These are phyloP conservation scores for Neofusicoccum kwambonambiense DNA, from an alignment of 2,329 filamentous ascomycete genomes.

Conservation along the genomic window DNA sequence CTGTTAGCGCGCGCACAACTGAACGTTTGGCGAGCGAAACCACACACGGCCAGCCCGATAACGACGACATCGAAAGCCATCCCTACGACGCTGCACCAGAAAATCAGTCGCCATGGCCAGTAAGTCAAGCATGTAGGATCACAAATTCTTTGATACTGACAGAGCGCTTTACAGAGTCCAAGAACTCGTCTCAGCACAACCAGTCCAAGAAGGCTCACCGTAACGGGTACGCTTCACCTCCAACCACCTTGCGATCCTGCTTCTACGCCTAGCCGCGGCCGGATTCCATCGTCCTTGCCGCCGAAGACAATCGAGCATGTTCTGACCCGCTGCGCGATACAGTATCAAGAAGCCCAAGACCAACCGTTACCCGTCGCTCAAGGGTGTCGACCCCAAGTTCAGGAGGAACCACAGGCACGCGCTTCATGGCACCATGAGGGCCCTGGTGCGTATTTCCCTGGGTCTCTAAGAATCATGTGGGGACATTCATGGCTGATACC, in stretches of 20 bases:
- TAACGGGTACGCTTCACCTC: constrained; percentile 75
- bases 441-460: constrained; percentile 68
- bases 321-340: constrained; percentile 23
- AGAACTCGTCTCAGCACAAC: constrained; percentile 99
- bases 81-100: constrained; percentile 18
- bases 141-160: background rate
- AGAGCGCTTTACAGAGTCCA: constrained; percentile 71
- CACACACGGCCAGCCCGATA: constrained; percentile 7
- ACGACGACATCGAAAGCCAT: constrained; percentile 20
- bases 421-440: constrained; percentile 97
- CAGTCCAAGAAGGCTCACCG: constrained; percentile 97
- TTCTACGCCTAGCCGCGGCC: background rate
- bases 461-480: background rate
- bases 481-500: background rate
- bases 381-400: constrained; percentile 99
- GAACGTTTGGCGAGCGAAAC: constrained; percentile 15
- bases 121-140: constrained; percentile 45
- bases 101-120: constrained; percentile 65
- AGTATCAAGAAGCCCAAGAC: constrained; percentile 99
- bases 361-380: constrained; percentile 96
- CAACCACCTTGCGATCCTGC: background rate
- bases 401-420: constrained; percentile 99
- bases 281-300: background rate
- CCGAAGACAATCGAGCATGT: constrained; percentile 16
- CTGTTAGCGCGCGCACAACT: constrained; percentile 12